A percentile compares a stretch with the other conserved stretches of the same genome.
phyloP scores from a whole-genome alignment of 106 monocot species.

The Acorus gramineus region DNA sequence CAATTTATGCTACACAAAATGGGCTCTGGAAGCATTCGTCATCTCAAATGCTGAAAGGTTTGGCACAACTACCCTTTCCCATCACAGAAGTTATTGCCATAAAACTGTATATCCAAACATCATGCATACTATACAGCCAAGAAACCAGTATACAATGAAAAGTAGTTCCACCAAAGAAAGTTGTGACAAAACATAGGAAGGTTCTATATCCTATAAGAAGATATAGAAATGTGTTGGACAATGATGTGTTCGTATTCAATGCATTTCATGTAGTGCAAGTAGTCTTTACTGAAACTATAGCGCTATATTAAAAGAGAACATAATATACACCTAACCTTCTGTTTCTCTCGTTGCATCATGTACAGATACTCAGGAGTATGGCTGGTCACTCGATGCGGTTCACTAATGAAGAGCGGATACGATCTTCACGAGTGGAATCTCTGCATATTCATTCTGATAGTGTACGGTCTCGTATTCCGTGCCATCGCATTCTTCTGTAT shows the following conservation, averaged over 20 bases:
- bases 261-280: neutral
- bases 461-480: slow-evolving; percentile 62
- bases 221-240: no score
- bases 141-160: no score
- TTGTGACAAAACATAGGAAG: no score
- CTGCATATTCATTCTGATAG: slow-evolving; percentile 52
- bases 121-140: no score
- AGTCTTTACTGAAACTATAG: neutral
- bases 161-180: no score
- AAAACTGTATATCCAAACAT: no score
- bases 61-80: neutral
- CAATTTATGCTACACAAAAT: slow-evolving; percentile 79
- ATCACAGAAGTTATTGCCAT: no score
- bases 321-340: neutral
- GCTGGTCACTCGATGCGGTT: slow-evolving; percentile 73
- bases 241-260: neutral
- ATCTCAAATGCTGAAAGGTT: slow-evolving; percentile 71
- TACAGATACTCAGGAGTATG: slow-evolving; percentile 84
- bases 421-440: slow-evolving; percentile 49
- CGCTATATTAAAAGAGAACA: neutral
- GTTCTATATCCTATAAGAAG: no score
- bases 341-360: neutral
- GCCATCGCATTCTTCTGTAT: slow-evolving; percentile 72
- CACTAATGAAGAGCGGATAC: slow-evolving; percentile 37
- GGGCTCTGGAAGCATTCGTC: slow-evolving; percentile 85